Conservation (phyloP, 257 asterid genomes). For the Przewalskia tangutica region DNA sequence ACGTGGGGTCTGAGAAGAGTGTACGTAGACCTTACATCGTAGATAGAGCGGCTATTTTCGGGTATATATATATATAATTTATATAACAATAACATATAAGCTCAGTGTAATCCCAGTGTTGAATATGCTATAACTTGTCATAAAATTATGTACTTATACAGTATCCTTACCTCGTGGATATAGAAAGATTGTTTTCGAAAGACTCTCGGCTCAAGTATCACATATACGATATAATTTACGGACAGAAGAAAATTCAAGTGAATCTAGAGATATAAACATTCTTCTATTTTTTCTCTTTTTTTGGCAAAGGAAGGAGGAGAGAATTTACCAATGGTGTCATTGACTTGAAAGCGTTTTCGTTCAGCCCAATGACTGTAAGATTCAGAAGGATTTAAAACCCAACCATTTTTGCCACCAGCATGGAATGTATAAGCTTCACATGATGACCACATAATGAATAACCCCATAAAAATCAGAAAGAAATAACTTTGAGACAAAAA, state of each 20-base stretch:
- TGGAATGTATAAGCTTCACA: slow-evolving; percentile 23
- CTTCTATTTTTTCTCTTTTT: not conserved
- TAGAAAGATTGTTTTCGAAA: too few species aligned
- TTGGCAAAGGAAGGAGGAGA: not conserved
- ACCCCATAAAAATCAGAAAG: slow-evolving; percentile 13
- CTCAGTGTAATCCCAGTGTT: too few species aligned
- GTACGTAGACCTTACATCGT: too few species aligned
- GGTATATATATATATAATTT: too few species aligned
- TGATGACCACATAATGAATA: slow-evolving; percentile 8
- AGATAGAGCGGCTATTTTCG: too few species aligned
- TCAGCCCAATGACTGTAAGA: slow-evolving; percentile 28
- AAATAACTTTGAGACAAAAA: not conserved
- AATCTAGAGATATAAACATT: not conserved
- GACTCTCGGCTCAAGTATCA: not conserved
- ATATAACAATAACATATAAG: too few species aligned
- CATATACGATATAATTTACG: not conserved
- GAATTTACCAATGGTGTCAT: slow-evolving; percentile 25
- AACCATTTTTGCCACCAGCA: slow-evolving; percentile 39
- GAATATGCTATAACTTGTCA: too few species aligned
- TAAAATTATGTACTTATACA: too few species aligned
- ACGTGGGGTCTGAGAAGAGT: too few species aligned
- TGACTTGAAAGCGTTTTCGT: slow-evolving; percentile 25
- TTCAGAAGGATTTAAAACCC: slow-evolving; percentile 25
- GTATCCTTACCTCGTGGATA: too few species aligned
- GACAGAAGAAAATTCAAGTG: not conserved